Conservation (phyloP, 305 asterid genomes). For the Fraxinus floribunda region DNA sequence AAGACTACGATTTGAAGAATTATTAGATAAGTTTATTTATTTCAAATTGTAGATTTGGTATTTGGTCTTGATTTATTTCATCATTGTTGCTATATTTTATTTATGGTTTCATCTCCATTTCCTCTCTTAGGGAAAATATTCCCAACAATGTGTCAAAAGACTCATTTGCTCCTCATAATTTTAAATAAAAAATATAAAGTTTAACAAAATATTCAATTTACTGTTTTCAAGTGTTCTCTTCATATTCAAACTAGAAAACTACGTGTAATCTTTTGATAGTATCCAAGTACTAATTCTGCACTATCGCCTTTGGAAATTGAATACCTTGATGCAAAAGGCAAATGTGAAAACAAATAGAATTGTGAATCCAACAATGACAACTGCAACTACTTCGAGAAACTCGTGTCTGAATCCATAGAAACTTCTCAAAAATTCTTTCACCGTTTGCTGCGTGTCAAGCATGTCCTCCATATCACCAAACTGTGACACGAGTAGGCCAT, state of each 20-base stretch:
- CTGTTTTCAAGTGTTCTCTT: no score
- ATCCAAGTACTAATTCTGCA: background rate
- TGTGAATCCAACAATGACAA: slow-evolving; percentile 34
- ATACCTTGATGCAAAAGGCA: slow-evolving; percentile 38
- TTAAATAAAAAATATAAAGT: no score
- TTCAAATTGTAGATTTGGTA: no score
- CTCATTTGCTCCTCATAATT: no score
- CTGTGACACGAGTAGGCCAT: slow-evolving; percentile 40
- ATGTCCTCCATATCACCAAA: slow-evolving; percentile 31
- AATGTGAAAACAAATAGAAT: slow-evolving; percentile 36
- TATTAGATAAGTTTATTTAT: no score
- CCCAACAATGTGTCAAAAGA: no score
- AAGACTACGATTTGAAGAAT: no score
- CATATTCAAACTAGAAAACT: background rate
- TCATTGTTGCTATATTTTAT: no score
- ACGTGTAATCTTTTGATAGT: background rate
- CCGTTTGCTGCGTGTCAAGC: slow-evolving; percentile 26
- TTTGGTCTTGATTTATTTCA: no score
- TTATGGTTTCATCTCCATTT: no score
- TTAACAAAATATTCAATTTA: no score
- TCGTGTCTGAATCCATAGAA: slow-evolving; percentile 49
- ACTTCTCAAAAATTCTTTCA: slow-evolving; percentile 34
- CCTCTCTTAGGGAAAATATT: no score
- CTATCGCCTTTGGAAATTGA: slow-evolving; percentile 54
- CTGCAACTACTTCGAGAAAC: slow-evolving; percentile 41